Evolutionary conservation across 106 monocot genomes (phyloP).

Genomic region (Hemerocallis citrina): DNA sequence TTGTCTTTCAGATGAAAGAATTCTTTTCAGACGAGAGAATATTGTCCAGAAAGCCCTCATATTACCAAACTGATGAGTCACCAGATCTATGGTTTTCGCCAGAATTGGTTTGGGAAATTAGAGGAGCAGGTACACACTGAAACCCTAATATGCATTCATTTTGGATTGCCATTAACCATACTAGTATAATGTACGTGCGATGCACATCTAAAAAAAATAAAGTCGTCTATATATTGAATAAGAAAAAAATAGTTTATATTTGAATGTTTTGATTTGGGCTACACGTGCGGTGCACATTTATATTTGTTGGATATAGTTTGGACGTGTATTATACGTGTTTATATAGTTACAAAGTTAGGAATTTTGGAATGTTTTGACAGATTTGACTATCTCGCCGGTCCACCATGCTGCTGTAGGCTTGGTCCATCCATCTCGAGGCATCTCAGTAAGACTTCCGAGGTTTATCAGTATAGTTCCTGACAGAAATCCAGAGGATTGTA

Average conservation of each 20-base stretch:
- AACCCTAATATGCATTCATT: not conserved
- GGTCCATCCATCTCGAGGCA: constrained; percentile 80
- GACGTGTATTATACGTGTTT: too few species aligned
- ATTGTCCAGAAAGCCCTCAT: constrained; percentile 66
- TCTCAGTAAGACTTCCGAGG: constrained; percentile 84
- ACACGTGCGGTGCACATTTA: too few species aligned
- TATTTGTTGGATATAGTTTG: too few species aligned
- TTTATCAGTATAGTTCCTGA: constrained; percentile 41
- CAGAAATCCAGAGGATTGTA: constrained; percentile 81
- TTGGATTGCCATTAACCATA: not conserved
- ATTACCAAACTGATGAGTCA: constrained; percentile 78
- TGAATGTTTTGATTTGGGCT: too few species aligned
- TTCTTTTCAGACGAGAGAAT: constrained; percentile 73
- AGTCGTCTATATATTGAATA: too few species aligned
- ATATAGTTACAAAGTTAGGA: too few species aligned
- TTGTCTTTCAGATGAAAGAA: constrained; percentile 75
- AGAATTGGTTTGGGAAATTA: constrained; percentile 91
- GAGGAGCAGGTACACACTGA: constrained; percentile 56
- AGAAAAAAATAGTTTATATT: too few species aligned
- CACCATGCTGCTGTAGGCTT: constrained; percentile 86
- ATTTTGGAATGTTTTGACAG: constrained; percentile 21
- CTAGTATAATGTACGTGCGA: too few species aligned
- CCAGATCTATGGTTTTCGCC: constrained; percentile 86
- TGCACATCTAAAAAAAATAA: too few species aligned
- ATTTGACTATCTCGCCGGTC: constrained; percentile 84